Conservation (phyloP, 73 alveolate species). For the Effrenium voratum region DNA sequence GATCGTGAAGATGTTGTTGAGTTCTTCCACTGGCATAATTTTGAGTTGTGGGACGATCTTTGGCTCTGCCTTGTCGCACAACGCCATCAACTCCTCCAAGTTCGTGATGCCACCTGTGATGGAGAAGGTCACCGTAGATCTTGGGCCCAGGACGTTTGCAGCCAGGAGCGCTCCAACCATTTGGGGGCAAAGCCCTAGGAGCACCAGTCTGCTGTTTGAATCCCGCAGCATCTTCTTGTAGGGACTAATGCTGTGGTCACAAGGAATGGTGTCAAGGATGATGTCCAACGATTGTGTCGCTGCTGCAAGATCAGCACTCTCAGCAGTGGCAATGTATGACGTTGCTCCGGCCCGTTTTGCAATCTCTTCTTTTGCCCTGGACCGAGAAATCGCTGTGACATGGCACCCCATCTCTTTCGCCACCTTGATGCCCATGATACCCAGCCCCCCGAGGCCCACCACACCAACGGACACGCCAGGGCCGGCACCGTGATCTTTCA, state of each 20-base stretch:
- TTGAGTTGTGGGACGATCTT: constrained; percentile 19
- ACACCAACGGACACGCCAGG: background rate
- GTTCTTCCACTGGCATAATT: background rate
- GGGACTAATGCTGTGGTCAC: background rate
- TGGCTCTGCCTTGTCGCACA: constrained; percentile 28
- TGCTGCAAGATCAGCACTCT: background rate
- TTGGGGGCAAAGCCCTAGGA: constrained; percentile 8
- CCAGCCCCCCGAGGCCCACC: constrained; percentile 41
- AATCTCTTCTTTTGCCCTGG: background rate
- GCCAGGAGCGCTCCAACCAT: constrained; percentile 20
- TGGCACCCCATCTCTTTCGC: constrained; percentile 37
- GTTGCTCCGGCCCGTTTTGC: background rate
- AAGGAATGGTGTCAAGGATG: constrained; percentile 29
- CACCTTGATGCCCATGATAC: constrained; percentile 25
- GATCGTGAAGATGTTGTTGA: background rate
- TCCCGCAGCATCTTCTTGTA: background rate
- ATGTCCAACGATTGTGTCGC: background rate
- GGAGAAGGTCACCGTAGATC: background rate
- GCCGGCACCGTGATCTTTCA: background rate
- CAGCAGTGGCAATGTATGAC: background rate
- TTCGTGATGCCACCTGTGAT: background rate
- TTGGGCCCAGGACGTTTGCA: background rate
- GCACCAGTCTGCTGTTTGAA: background rate
- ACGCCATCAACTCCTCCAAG: constrained; percentile 7
- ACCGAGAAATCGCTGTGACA: constrained; percentile 19